A percentile compares a stretch with the other conserved stretches of the same genome.
These are phyloP conservation scores for Drechslera avenae DNA, from an alignment of 2,329 filamentous ascomycete genomes.

Conservation along the genomic window DNA sequence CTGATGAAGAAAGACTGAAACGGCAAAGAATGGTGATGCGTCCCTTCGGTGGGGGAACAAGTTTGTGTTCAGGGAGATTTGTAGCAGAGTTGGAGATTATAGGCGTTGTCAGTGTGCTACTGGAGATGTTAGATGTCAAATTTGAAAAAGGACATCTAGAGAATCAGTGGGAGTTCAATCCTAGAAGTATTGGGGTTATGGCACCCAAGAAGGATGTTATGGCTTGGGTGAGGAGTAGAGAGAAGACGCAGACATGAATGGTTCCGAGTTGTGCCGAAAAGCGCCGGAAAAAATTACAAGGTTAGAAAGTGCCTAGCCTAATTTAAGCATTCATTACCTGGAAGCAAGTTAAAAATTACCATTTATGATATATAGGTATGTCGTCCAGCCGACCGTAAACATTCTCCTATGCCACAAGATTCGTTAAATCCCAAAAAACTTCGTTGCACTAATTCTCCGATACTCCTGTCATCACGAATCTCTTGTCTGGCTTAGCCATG, in stretches of 20 bases:
- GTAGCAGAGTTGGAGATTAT: conserved; percentile 1
- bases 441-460: too few species aligned
- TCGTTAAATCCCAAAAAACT: too few species aligned
- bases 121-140: neutral
- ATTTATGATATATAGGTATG: too few species aligned
- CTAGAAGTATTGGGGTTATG: neutral
- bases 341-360: too few species aligned
- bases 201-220: neutral
- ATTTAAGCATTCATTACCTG: too few species aligned
- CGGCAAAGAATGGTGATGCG: neutral
- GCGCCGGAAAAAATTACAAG: too few species aligned
- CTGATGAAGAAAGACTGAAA: neutral
- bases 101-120: neutral
- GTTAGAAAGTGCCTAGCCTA: too few species aligned
- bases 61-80: neutral
- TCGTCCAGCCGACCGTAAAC: too few species aligned
- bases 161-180: neutral
- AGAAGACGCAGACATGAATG: neutral
- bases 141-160: neutral
- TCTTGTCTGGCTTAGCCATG: neutral
- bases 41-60: neutral
- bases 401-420: too few species aligned
- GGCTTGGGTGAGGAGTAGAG: neutral
- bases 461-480: too few species aligned
- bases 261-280: too few species aligned